Base-by-base conservation (phyloP, 805 yeast species). In the Kuraishia capsulata region DNA sequence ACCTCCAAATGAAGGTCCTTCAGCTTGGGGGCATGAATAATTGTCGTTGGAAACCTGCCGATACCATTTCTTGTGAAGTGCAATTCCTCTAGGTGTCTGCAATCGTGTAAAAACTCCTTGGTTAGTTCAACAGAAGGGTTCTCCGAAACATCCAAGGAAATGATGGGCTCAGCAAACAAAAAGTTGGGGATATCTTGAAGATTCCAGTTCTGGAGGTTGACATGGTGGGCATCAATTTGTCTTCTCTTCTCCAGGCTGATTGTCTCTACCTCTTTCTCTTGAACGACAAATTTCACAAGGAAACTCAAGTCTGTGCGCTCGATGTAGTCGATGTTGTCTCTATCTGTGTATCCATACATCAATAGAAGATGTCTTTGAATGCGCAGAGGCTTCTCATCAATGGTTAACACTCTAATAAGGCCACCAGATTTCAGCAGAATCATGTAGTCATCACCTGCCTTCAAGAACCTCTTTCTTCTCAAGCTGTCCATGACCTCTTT, bases 61-160 rank as follows among this genome's bases (percentile, higher is more conserved):
- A 84, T 76, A 40, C 92, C 81, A 47, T 83, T 82, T 44, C 78
- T 69, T 1, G 84, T 76, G 64, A 79, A 85, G 40, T 77, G 70
- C 44, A 88, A 66, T 38, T 74, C 72, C 20, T 73, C 69, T 50
- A 88, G 65, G 50, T 84, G 84, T 30, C 76, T 71, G 46, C 95
- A 85, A 19, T 63, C 74, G 53, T 87, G 95, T 50, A 89, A 78
- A 54, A 89, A 89, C 52, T 88, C 96, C 39, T 76, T 62, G 0
- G 97, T 95, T 25, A 89, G 64, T 42, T 78, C 76, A 38, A 90
- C 80, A 14, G 94, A 82, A 3, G 96, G 95, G 54, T 89, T 89
- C 44, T 81, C 76, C 2, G 94, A 82, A 6, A 87, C 86, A 56
- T 89, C 90, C 43, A 89, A 65, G 43, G 79, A 70, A 48, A 82